Percentiles rank a stretch among this genome's conserved stretches.
Evolutionary conservation across 441 rosid genomes (phyloP).

Genomic region (Jatropha multifida): DNA sequence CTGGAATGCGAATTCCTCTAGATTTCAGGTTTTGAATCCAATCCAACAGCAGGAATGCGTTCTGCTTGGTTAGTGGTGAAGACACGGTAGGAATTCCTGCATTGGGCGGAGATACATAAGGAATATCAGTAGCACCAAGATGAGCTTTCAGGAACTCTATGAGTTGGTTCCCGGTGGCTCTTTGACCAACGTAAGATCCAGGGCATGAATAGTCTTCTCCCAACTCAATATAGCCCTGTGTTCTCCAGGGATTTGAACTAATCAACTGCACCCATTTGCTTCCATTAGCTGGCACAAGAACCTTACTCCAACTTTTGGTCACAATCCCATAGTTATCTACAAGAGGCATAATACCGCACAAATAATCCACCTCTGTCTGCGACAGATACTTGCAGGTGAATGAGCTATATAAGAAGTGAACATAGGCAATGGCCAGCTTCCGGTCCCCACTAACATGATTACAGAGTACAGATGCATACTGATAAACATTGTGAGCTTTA

Average conservation of each 20-base stretch:
- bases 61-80: constrained; percentile 49
- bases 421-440: constrained; percentile 43
- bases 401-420: constrained; percentile 57
- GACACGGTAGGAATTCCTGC: constrained; percentile 46
- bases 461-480: constrained; percentile 30
- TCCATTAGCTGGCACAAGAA: constrained; percentile 63
- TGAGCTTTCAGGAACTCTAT: constrained; percentile 35
- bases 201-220: constrained; percentile 48
- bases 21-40: constrained; percentile 40
- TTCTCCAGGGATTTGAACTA: constrained; percentile 55
- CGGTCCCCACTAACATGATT: constrained; percentile 29
- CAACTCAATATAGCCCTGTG: constrained; percentile 45
- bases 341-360: constrained; percentile 51
- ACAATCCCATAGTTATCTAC: constrained; percentile 51
- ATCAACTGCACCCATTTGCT: constrained; percentile 61
- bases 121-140: constrained; percentile 47
- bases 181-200: constrained; percentile 37
- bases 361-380: constrained; percentile 10
- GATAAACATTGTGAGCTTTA: constrained; percentile 19
- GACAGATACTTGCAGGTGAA: constrained; percentile 23
- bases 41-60: constrained; percentile 49
- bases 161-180: constrained; percentile 33
- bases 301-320: constrained; percentile 22
- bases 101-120: constrained; percentile 53
- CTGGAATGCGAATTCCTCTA: constrained; percentile 28